Conservation (phyloP, 75 land plant genomes). For the Larix kaempferi region DNA sequence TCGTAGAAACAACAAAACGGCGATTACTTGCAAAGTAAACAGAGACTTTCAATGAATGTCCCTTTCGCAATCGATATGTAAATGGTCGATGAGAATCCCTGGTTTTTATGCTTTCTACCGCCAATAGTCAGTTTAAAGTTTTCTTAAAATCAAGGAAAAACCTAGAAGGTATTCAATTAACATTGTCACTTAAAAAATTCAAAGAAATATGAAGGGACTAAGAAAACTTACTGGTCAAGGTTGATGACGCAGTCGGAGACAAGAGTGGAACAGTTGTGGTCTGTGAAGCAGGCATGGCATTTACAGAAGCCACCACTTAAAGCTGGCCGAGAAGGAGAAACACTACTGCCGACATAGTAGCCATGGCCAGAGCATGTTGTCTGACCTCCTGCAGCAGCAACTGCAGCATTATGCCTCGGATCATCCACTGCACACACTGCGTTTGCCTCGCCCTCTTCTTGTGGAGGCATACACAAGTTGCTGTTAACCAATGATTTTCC, state of each 20-base stretch:
- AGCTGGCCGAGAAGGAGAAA: not conserved
- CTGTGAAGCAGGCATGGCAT: slow-evolving; percentile 38
- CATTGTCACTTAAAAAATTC: not conserved
- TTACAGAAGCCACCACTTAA: slow-evolving; percentile 11
- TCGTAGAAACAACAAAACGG: too few species aligned
- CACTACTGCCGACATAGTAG: slow-evolving; percentile 4
- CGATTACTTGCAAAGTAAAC: too few species aligned
- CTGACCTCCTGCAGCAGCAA: too few species aligned
- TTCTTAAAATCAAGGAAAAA: too few species aligned
- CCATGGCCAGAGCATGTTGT: slow-evolving; percentile 30
- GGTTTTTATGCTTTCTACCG: too few species aligned
- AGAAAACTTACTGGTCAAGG: slow-evolving; percentile 33
- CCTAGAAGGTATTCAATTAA: too few species aligned
- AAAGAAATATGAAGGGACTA: not conserved
- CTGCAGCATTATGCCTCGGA: too few species aligned
- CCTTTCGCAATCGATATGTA: too few species aligned
- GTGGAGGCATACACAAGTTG: not conserved
- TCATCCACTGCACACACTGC: not conserved
- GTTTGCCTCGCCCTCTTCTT: not conserved
- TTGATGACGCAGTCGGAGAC: slow-evolving; percentile 22
- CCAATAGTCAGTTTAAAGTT: too few species aligned
- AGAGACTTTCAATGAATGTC: too few species aligned
- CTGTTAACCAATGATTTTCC: not conserved
- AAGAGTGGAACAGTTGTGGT: slow-evolving; percentile 24
- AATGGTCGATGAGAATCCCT: too few species aligned